Base-by-base conservation (phyloP, 441 rosid species). In the Arabidopsis hybrid region DNA sequence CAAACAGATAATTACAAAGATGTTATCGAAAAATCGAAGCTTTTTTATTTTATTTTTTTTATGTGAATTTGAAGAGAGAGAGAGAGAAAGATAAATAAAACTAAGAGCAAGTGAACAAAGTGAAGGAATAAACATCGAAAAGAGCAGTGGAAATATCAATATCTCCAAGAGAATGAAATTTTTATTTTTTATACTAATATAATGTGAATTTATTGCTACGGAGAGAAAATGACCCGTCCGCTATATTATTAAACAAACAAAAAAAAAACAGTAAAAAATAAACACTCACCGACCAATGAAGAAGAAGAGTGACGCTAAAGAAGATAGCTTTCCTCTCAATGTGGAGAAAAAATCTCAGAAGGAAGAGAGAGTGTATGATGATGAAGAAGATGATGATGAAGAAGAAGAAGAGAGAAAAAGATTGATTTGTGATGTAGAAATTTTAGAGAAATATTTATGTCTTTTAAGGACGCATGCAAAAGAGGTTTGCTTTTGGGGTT, bases 41-140 rank as follows among this genome's bases (percentile, higher is more conserved):
- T 61, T 52, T 40, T 26, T 62, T 38, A 3, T 13, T 12, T 42
- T 34, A 4, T n/a, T 32, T 52, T 38, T 12, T 7, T 13, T 4
- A 60, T 62, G 69, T 43, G 76, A 74, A 80, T 72, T 71, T 60
- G n/a, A 63, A 65, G 79, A 72, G 65, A 71, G 84, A 79, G 78
- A 74, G 8, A 14, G 39, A 36, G 42, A 32, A 42, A 80, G 85
- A 82, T 80, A 83, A 85, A 83, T 84, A 82, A 82, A 58, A 71
- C 74, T 2, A 79, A 80, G 79, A 82, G 80, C 77, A 82, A 79
- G 75, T 78, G 83, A 79, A 83, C 88, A 86, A 88, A 83, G 85
- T 43, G 87, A 89, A 89, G 88, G 96, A 94, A 93, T 90, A 87
- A 90, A 88, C 96, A 83, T 88, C 88, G 93, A 87, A 88, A 91